Evolutionary conservation across 768 basidiomycete genomes (phyloP), one percentile per base, ranked within the genome.

Genomic region (Suillus cothurnatus): DNA sequence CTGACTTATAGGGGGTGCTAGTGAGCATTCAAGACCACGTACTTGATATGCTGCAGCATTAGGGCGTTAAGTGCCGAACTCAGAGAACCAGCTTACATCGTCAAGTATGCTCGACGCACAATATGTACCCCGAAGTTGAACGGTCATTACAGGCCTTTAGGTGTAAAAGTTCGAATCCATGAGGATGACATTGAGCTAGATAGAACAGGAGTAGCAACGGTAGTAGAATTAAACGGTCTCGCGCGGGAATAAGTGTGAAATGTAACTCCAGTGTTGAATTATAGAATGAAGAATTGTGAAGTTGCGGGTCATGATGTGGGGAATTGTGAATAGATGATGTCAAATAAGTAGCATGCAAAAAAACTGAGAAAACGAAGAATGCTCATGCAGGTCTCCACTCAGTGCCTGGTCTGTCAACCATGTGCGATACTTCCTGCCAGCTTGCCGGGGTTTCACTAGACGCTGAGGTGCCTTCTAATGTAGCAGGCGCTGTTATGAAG

Each of bases 401-500:
- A 53, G 71, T 61, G 64, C 71, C 75, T n/a, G 80, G 72, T 62
- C 79, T 76, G 66, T 82, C 81, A 23, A 77, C 74, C 81, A 83
- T 82, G 56, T 81, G 80, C 28, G 80, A 75, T 36, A 76, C 62
- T 31, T 78, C 81, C 34, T 80, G 81, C 85, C 84, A 86, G 71
- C 83, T 86, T 56, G 80, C 74, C 21, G 81, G 78, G 28, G 76
- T 75, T 39, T 78, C 82, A 61, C 84, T 82, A 62, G 82, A 81
- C 52, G 85, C 87, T 21, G 88, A 88, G 38, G 71, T 83, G 28
- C 85, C 84, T 19, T 82, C 81, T 14, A 88, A 73, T 8, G 88
- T 89, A 56, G 84, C 82, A 49, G 91, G 82, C 21, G 85, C 84
- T 6, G 90, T 90, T 26, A 91, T 82, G 68, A 91, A 89, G 63